Percentiles rank a stretch among this genome's conserved stretches.
These are phyloP conservation scores for Clitopilus hobsonii DNA, from an alignment of 768 basidiomycete genomes.

Conservation along the genomic window DNA sequence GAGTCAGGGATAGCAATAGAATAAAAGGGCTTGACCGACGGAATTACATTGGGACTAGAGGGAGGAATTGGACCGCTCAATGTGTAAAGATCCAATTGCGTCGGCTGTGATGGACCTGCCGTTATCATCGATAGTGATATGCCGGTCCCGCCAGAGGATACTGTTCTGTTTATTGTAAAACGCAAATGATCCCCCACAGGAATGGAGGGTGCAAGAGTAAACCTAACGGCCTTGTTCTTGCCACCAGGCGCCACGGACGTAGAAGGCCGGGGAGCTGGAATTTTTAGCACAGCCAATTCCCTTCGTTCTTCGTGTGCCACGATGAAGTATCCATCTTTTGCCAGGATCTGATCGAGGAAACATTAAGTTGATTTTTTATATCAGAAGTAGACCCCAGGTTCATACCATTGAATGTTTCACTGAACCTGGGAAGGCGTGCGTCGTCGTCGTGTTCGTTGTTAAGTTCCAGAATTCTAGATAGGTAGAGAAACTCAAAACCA, in stretches of 20 bases:
- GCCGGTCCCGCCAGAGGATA: neutral
- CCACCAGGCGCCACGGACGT: neutral
- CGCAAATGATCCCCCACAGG: too few relatives aligned
- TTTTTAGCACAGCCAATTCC: neutral
- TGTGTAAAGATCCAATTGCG: neutral
- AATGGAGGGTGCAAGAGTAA: neutral
- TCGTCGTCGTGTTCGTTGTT: neutral
- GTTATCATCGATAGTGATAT: neutral
- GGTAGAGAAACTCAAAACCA: neutral
- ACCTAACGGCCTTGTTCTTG: neutral
- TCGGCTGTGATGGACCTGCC: neutral
- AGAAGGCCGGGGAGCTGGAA: neutral
- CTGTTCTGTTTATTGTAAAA: too few relatives aligned
- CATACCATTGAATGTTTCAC: neutral
- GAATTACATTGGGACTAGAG: neutral
- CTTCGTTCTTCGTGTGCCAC: neutral
- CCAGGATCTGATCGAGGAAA: neutral
- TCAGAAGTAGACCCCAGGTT: too few relatives aligned
- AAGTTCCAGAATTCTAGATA: neutral
- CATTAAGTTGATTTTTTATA: too few relatives aligned
- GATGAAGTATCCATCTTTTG: neutral
- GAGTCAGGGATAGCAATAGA: neutral
- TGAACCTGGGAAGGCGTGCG: neutral
- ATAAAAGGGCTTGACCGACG: neutral
- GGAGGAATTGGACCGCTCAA: neutral